Evolutionary conservation across 2,329 filamentous ascomycete genomes (phyloP), one percentile per base, ranked within the genome.

Genomic region (Trichoderma breve): DNA sequence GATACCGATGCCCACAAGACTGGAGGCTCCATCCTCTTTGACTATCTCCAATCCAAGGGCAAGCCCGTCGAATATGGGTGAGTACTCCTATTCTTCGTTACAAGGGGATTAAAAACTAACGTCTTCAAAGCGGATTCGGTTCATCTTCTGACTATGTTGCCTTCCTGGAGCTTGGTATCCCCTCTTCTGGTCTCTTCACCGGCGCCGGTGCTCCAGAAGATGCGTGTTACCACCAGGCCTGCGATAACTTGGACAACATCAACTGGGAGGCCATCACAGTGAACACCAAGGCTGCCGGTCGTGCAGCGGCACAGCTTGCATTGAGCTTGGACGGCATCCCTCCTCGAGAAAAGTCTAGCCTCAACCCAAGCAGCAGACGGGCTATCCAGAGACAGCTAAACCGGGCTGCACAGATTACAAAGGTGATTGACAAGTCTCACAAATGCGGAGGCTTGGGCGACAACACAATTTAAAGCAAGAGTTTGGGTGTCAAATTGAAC

Each of bases 251-350:
- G 28, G 70, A 77, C 51, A 84, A 85, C 76, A 80, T 85, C 71
- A 79, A 84, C 77, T 80, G 81, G 78, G 79, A 81, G 2, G 82
- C 82, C 4, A n/a, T 83, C 21, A 81, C 79, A 0, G 74, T 79
- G 65, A 84, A 82, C 73, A 73, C 82, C 62, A 82, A 81, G 76
- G 79, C 82, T 3, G 89, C 89, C 63, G 88, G 86, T 2, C 80
- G 84, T 72, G 84, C 83, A 3, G 83, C 86, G 32, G 87, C 87
- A 15, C 74, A 79, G 34, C 79, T 84, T 24, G 81, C 82, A 6
- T 75, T 81, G 21, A 81, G 78, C 63, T 74, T 83, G 4, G 76
- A 81, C 1, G 81, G 77, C 1, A 76, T 83, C 5, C 82, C 82
- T 1, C 58, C 70, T 6, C 77, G 82, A n/a, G 75, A 77, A 24